Evolutionary conservation across 768 basidiomycete species (phyloP), one percentile per base, ranked within the genome.

Genomic region (Porpolomopsis calyptriformis): DNA sequence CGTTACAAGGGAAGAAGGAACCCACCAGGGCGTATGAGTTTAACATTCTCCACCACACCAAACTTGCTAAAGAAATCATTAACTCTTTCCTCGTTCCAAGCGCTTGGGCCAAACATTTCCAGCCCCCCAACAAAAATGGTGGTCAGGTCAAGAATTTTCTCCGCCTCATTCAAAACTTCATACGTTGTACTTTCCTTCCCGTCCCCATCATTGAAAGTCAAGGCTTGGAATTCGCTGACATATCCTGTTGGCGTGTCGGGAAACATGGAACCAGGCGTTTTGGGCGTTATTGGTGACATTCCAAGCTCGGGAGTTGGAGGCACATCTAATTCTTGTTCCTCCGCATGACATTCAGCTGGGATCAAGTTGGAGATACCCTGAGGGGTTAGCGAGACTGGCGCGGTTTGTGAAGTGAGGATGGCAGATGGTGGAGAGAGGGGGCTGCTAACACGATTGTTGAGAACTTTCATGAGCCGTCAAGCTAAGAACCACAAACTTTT

Each of bases 111-210:
- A 53, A 68, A 70, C 55, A 77, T 72, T 53, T 82, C 79, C 36
- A 89, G 68, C 4, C 84, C 84, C 5, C 86, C 85, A 23, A 87
- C 81, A 57, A 87, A 88, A 23, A 89, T 67, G 1, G 82, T 78
- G 2, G 71, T 76, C 0, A 79, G 80, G 57, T 87, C 83, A 11
- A 80, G 58, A 19, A 72, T 68, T 46, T 65, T 63, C 25, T 67
- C 63, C n/a, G 58, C 57, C 22, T 46, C 50, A 22, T 48, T 35
- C 25, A 39, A 49, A 8, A 50, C 49, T 25, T 56, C 53, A 39
- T 50, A 55, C 38, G 19, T 40, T 41, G 18, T 40, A 45, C 12
- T 51, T 49, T n/a, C 59, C 57, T 35, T 60, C 57, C 23, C 25
- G 47, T 27, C 59, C 55, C 23, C 55, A 58, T 24, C 52, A 55